Base-by-base conservation (phyloP, 2,329 filamentous ascomycete species). In the Phaeosphaeriaceae sp. region DNA sequence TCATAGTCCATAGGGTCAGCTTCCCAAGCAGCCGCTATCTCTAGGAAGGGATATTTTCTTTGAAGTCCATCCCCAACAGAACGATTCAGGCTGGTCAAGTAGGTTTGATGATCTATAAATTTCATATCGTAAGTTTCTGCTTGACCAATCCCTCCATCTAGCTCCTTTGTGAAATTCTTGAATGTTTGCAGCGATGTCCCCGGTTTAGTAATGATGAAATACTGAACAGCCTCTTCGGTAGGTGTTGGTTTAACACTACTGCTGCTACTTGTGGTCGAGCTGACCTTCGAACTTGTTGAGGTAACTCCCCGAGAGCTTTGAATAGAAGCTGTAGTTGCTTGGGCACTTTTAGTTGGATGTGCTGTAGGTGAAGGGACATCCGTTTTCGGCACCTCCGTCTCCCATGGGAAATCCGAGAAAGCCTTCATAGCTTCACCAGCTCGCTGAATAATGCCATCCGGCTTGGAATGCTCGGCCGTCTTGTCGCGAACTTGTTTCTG, bases 391-490 rank as follows among this genome's bases (percentile, higher is more conserved):
- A 41, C n/a, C 21, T 55, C 51, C 1, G 23, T 23, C 13, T 54
- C 45, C 57, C 52, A 60, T 13, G 50, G 52, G 39, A 58, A 58
- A 6, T 60, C 48, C 26, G 32, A 26, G n/a, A 56, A 53, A 15
- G 39, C 40, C 17, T 54, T 44, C 32, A 58, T 15, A 5, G 55
- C 54, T 2, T 33, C 26, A 11, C 20, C 32, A 18, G 48, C 54
- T 28, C 48, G 18, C 34, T 34, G 34, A 23, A 59, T 40, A 11
- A 21, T 26, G 11, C 58, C 53, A 13, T 32, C 50, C n/a, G 44
- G 20, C 15, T 37, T 36, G 13, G 48, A 44, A 37, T 41, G 50
- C 8, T 57, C 23, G 7, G 16, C 16, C 11, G 52, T 50, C 13
- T 49, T 42, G n/a, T 47, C 38, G 2, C 32, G 28, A n/a, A 52